Conservation (phyloP, 441 rosid species). For the Erodium trifolium region DNA sequence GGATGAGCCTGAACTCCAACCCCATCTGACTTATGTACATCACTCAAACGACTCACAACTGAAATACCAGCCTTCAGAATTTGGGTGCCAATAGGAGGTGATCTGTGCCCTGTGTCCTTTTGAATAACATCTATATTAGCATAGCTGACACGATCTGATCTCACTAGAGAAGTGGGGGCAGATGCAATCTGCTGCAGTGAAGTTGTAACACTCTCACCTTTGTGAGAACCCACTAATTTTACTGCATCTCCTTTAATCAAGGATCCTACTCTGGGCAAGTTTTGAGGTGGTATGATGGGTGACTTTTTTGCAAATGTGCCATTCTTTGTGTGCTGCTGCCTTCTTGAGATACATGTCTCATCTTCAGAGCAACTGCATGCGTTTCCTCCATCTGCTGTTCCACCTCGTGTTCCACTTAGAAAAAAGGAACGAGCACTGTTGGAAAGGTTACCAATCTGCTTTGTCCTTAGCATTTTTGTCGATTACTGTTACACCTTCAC, state of each 20-base stretch:
- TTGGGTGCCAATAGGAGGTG: conserved; percentile 27
- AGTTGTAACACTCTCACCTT: conserved; percentile 32
- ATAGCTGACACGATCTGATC: conserved; percentile 41
- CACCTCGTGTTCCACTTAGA: conserved; percentile 50
- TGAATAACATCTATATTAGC: conserved; percentile 32
- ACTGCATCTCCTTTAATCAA: conserved; percentile 34
- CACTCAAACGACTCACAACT: conserved; percentile 15
- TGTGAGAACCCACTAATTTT: conserved; percentile 33
- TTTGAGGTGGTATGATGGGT: conserved; percentile 27
- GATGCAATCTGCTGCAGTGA: conserved; percentile 34
- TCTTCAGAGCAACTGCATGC: conserved; percentile 66
- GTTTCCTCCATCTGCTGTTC: conserved; percentile 44
- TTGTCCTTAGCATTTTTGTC: conserved; percentile 61
- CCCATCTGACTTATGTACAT: conserved; percentile 20
- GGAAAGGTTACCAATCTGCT: conserved; percentile 69
- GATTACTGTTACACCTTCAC: conserved; percentile 11
- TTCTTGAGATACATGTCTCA: conserved; percentile 54
- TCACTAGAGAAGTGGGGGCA: conserved; percentile 31
- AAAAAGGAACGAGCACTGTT: conserved; percentile 58
- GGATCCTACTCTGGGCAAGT: conserved; percentile 18
- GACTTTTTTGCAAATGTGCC: conserved; percentile 31
- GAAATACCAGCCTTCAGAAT: conserved; percentile 22
- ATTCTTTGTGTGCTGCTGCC: conserved; percentile 33
- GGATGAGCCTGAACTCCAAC: conserved; percentile 35
- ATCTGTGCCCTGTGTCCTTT: conserved; percentile 30